Conservation (phyloP, 768 basidiomycete genomes). For the Goffeauzyma gilvescens region DNA sequence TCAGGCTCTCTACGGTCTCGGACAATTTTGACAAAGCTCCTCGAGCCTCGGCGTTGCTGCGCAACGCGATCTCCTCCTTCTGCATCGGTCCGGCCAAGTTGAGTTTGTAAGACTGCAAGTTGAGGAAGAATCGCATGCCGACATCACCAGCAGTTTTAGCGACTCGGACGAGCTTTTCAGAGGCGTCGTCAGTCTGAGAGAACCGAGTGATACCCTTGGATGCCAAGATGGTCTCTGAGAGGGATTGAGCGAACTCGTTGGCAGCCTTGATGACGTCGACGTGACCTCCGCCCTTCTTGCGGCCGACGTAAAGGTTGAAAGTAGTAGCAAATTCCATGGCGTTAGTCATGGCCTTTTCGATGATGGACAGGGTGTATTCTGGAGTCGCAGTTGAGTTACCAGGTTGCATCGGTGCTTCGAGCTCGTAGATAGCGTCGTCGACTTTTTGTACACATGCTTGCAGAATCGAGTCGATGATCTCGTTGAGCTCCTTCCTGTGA, state of each 20-base stretch:
- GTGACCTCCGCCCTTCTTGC: constrained; percentile 71
- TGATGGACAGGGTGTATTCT: constrained; percentile 93
- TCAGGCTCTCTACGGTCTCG: constrained; percentile 62
- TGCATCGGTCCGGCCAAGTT: constrained; percentile 51
- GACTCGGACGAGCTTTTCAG: constrained; percentile 67
- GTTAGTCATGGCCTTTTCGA: constrained; percentile 85
- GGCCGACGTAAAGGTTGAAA: constrained; percentile 70
- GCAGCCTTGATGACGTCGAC: constrained; percentile 96
- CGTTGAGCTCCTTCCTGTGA: constrained; percentile 89
- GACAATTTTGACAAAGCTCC: constrained; percentile 64
- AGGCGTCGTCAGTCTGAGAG: constrained; percentile 71
- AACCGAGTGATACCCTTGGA: constrained; percentile 91
- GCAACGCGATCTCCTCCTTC: constrained; percentile 68
- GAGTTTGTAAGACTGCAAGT: constrained; percentile 86
- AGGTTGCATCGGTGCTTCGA: constrained; percentile 83
- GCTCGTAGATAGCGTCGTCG: constrained; percentile 90
- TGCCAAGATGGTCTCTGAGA: constrained; percentile 78
- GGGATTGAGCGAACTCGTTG: constrained; percentile 83
- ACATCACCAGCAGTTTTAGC: constrained; percentile 76
- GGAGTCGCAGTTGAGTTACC: constrained; percentile 96
- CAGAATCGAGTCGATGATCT: constrained; percentile 93
- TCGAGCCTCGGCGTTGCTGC: constrained; percentile 75
- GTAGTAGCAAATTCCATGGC: constrained; percentile 90
- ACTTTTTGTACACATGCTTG: constrained; percentile 93
- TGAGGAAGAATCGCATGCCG: constrained; percentile 79